phyloP scores from a whole-genome alignment of 139 green algal species.

The Coccomyxa sp. region DNA sequence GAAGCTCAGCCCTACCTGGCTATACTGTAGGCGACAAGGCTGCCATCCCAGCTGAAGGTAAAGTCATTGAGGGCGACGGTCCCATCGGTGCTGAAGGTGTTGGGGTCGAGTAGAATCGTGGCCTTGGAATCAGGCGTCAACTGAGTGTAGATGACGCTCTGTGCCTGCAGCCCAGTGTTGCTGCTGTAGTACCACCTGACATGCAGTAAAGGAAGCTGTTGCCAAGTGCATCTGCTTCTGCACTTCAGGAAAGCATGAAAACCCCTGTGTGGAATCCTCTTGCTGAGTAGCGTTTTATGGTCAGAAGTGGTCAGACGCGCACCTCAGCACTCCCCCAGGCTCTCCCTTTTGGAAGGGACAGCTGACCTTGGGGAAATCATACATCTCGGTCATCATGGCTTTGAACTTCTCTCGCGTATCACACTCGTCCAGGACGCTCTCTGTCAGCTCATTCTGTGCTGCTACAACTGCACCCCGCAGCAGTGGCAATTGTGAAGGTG shows the following conservation, averaged over 20 bases:
- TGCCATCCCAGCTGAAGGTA: slow-evolving; percentile 73
- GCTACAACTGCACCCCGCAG: slow-evolving; percentile 57
- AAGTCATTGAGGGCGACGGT: slow-evolving; percentile 28
- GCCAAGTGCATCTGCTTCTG: background rate
- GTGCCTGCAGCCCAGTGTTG: slow-evolving; percentile 85
- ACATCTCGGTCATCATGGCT: slow-evolving; percentile 48
- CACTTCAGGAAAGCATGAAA: background rate
- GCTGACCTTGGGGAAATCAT: slow-evolving; percentile 57
- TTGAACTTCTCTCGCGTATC: slow-evolving; percentile 58
- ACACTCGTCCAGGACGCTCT: slow-evolving; percentile 64
- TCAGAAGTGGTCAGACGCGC: background rate
- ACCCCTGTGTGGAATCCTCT: background rate
- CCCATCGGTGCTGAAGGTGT: slow-evolving; percentile 74
- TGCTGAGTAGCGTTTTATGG: background rate
- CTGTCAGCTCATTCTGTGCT: slow-evolving; percentile 80
- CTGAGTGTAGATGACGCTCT: slow-evolving; percentile 76
- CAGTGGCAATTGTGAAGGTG: background rate
- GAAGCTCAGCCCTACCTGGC: slow-evolving; percentile 7
- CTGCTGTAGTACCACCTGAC: slow-evolving; percentile 74
- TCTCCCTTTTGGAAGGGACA: slow-evolving; percentile 2
- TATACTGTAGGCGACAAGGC: slow-evolving; percentile 66
- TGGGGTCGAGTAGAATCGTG: slow-evolving; percentile 82
- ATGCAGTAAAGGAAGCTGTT: background rate
- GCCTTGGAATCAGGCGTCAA: background rate
- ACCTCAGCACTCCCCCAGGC: background rate